Evolutionary conservation across 768 basidiomycete species (phyloP).

Genomic region (Coprinopsis sp.): DNA sequence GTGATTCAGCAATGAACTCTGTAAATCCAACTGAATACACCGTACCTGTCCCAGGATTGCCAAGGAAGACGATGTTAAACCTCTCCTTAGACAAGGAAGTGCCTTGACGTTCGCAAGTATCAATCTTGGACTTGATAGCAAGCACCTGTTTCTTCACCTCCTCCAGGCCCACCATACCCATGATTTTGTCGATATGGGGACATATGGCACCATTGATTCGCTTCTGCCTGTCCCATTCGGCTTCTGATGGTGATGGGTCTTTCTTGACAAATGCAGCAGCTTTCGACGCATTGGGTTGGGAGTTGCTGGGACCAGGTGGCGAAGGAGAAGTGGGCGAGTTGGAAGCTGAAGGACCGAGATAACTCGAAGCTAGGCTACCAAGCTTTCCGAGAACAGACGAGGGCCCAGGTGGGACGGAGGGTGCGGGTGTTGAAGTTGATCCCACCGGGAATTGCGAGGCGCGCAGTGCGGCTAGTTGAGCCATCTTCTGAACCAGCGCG

Average conservation of each 20-base stretch:
- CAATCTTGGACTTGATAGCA: slow-evolving; percentile 55
- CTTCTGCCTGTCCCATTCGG: slow-evolving; percentile 59
- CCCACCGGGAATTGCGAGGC: not conserved
- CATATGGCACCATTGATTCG: slow-evolving; percentile 46
- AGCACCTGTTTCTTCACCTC: slow-evolving; percentile 58
- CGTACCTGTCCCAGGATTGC: slow-evolving; percentile 73
- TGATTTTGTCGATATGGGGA: slow-evolving; percentile 55
- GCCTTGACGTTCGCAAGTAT: slow-evolving; percentile 48
- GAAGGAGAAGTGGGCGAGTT: not conserved
- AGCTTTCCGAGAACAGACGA: not conserved
- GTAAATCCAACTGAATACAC: not conserved
- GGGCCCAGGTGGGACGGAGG: too few relatives aligned
- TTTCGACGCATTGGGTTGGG: not conserved
- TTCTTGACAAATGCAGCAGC: slow-evolving; percentile 5
- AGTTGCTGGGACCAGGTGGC: not conserved
- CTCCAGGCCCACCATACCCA: slow-evolving; percentile 69
- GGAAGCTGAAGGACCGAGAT: not conserved
- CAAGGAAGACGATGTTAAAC: slow-evolving; percentile 58
- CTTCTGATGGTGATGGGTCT: slow-evolving; percentile 24
- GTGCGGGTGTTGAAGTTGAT: not conserved
- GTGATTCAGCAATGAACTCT: not conserved
- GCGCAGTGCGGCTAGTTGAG: slow-evolving; percentile 32
- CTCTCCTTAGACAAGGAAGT: slow-evolving; percentile 49
- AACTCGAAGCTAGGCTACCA: not conserved
- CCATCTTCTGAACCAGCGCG: slow-evolving; percentile 37